Evolutionary conservation across 176 grass and related monocot genomes (phyloP), one percentile per base, ranked within the genome.

Genomic region (Triticum turgidum): DNA sequence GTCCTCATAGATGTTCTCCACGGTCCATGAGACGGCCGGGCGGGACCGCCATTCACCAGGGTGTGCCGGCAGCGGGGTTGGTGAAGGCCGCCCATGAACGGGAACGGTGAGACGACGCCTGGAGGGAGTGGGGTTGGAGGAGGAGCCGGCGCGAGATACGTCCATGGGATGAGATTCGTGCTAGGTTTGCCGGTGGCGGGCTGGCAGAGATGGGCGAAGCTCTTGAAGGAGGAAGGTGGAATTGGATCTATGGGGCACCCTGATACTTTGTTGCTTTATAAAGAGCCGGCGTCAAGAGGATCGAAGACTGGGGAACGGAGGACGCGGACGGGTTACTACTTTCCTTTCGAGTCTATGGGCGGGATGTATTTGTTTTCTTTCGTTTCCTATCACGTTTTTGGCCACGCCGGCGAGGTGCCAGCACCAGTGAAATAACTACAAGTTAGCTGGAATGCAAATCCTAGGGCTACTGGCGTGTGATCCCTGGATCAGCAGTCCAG

Each of bases 1-100:
- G 65, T 92, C 87, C 80, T 87, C 80, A 75, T 87, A 87, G 74
- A 92, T 89, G 9, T 69, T 34, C 68, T 84, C 87, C 9, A 84
- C 80, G 10, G 84, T 75, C 61, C 69, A 44, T n/a, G 69, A 73
- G 21, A 25, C 17, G 10, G 35, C 9, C 11, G 64, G 27, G 14
- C 13, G 13, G 12, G 12, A 3, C 0, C 13, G 27, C 27, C 29
- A 3, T 15, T 13, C 27, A 66, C 27, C 25, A 2, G 6, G 27
- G 29, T 66, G 25, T 24, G 64, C n/a, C 22, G 10, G 22, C 63
- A 27, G 13, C 25, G 7, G 58, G 63, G 11, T 56, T 56, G 47
- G 13, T 51, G 47, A 15, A 51, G 13, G 13, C 47, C 10, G 61
- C 25, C 13, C 47, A 14, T 18, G 14, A 30, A 18, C 7, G 30